These are phyloP conservation scores for Diaporthe velutina DNA, from an alignment of 2,329 filamentous ascomycete species.

Conservation along the genomic window DNA sequence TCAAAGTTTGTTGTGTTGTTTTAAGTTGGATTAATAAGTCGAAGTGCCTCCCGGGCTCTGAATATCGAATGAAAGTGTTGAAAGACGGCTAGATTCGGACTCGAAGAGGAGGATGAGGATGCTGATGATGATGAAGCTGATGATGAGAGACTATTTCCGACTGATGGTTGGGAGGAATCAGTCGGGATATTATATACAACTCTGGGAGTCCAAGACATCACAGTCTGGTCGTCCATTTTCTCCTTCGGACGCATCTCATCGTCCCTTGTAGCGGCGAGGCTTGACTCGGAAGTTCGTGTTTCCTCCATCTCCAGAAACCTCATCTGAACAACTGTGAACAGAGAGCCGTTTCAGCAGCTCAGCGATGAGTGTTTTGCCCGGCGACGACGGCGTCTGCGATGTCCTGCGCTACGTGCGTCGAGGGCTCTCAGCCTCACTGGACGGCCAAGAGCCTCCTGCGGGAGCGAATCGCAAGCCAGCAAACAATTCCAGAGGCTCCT, in stretches of 20 bases:
- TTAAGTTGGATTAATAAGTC: constrained; percentile 18
- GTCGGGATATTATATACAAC: constrained; percentile 21
- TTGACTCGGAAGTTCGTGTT: constrained; percentile 30
- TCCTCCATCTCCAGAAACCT: constrained; percentile 29
- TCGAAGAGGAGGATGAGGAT: not conserved
- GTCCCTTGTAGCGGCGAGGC: not conserved
- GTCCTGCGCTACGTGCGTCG: constrained; percentile 17
- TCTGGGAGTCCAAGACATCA: constrained; percentile 23
- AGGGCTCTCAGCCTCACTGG: constrained; percentile 16
- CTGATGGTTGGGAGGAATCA: constrained; percentile 23
- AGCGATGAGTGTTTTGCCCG: constrained; percentile 11
- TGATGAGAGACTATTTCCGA: constrained; percentile 15
- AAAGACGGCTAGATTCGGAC: constrained; percentile 7
- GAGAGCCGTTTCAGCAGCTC: constrained; percentile 24
- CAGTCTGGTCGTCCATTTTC: constrained; percentile 22
- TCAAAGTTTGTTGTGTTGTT: not conserved
- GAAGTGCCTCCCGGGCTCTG: constrained; percentile 24
- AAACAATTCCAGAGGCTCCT: constrained; percentile 14
- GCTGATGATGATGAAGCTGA: constrained; percentile 14
- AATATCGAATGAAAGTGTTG: constrained; percentile 8
- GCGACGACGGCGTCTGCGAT: constrained; percentile 29
- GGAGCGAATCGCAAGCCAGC: constrained; percentile 29
- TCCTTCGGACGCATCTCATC: constrained; percentile 27
- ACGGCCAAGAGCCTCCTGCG: constrained; percentile 18
- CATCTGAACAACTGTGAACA: constrained; percentile 22